These are phyloP conservation scores for Juncus inflexus DNA, from an alignment of 176 grass and related monocot species.

Conservation along the genomic window DNA sequence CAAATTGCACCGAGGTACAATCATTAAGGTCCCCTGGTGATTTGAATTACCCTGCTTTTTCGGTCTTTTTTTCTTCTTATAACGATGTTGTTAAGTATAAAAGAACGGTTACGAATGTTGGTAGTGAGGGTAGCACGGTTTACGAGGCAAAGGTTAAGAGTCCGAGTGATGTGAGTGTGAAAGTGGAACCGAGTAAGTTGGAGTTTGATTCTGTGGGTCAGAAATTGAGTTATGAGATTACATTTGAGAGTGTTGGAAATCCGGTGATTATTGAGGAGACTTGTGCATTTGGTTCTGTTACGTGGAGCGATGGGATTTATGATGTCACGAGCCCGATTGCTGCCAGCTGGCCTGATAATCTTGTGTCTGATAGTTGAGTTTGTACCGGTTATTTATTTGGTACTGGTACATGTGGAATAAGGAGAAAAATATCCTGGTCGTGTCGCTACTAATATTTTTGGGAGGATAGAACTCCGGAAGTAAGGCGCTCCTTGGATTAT, in stretches of 20 bases:
- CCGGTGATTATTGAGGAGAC: conserved; percentile 45
- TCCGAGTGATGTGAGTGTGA: conserved; percentile 61
- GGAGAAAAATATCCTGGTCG: too few species aligned
- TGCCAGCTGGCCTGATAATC: conserved; percentile 50
- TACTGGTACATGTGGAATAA: too few species aligned
- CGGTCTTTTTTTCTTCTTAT: conserved; percentile 54
- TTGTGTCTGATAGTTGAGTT: background rate
- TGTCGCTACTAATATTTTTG: too few species aligned
- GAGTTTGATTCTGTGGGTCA: conserved; percentile 46
- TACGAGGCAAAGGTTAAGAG: conserved; percentile 39
- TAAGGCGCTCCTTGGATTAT: too few species aligned
- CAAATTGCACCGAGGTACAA: conserved; percentile 45
- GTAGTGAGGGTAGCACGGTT: conserved; percentile 28
- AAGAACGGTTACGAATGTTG: conserved; percentile 71
- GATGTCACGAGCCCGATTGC: conserved; percentile 60
- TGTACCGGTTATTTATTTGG: background rate
- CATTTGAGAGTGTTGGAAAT: conserved; percentile 23
- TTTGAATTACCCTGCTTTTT: conserved; percentile 86
- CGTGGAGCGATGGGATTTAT: conserved; percentile 54
- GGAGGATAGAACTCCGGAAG: too few species aligned
- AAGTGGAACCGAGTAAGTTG: conserved; percentile 73
- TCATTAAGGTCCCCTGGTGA: conserved; percentile 50
- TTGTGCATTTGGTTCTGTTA: conserved; percentile 53
- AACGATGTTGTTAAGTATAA: conserved; percentile 50
- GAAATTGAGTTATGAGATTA: conserved; percentile 31